Conservation (phyloP, 495 filamentous ascomycete species). For the Elaphomyces granulatus region DNA sequence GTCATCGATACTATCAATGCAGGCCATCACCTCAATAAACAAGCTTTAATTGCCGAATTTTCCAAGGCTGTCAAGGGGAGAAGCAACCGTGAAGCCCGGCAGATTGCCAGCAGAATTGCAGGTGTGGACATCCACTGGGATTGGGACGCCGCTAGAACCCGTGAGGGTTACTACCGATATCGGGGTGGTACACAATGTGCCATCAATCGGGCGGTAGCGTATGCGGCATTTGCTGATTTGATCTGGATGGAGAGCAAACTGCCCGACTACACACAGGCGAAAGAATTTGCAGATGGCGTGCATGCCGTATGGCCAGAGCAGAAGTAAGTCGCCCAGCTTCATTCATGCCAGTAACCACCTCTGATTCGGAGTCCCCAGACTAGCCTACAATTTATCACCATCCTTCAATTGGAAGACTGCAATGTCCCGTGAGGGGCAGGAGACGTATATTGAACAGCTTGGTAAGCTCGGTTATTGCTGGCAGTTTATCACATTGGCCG, state of each 20-base stretch:
- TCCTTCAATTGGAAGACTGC: conserved; percentile 99
- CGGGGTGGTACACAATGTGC: conserved; percentile 84
- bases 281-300: conserved; percentile 88
- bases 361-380: conserved; percentile 28
- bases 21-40: conserved; percentile 49
- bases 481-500: conserved; percentile 99
- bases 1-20: conserved; percentile 70
- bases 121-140: conserved; percentile 80
- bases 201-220: conserved; percentile 81
- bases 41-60: conserved; percentile 51
- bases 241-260: conserved; percentile 99
- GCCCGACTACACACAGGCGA: conserved; percentile 81
- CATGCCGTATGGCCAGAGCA: conserved; percentile 92
- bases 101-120: conserved; percentile 66
- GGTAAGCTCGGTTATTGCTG: conserved; percentile 87
- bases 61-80: conserved; percentile 56
- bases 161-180: conserved; percentile 90
- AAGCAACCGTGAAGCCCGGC: conserved; percentile 68
- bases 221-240: conserved; percentile 85
- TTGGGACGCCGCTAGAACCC: conserved; percentile 81
- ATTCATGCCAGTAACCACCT: too few relatives aligned
- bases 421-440: conserved; percentile 85
- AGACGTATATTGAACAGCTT: conserved; percentile 90
- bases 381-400: conserved; percentile 93
- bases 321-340: conserved; percentile 65